Base-by-base conservation (phyloP, 148 eudicot species). In the Rhododendron griersonianum region DNA sequence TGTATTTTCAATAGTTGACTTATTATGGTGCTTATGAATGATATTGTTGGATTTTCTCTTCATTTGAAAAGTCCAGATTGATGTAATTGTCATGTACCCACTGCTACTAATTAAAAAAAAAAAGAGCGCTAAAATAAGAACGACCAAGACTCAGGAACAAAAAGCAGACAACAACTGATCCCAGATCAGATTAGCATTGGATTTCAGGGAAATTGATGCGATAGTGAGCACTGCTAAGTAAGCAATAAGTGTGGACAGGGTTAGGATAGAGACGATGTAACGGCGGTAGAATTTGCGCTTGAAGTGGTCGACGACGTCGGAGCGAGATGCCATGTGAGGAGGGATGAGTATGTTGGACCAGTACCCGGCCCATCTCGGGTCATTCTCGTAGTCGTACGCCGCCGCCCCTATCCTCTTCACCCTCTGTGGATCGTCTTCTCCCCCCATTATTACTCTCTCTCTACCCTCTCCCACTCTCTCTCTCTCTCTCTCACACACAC, bases 221-320 rank as follows among this genome's bases (percentile, higher is more conserved):
- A 30, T 0, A 69, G 75, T 69, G 39, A 69, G 59, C 59, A 55
- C 55, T 51, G 10, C 18, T 9, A 30, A 69, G 18, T 30, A 69
- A 30, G 35, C 75, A 13, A 63, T n/a, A 69, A 30, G 37, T 28
- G 15, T 25, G 33, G 39, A 69, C 1, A 13, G 28, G 78, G 51
- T 63, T 47, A 14, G 82, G 65, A 57, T 47, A 89, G 86, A 39
- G 6, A 97, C 99, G 35, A 97, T 94, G 91, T 89, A 95, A 44
- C 99, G 99, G 88, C 94, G 96, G 81, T 97, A 97, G 93, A 95
- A 95, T 85, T 97, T 97, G 94, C 88, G 96, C 91, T 97, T 97
- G 94, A 88, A 97, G 91, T 94, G 98, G 25, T 87, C 81, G 78
- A 93, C 86, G 81, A 95, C 94, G 59, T 91, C 96, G 87, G 92